Base-by-base conservation (phyloP, 495 filamentous ascomycete genomes). In the Penicillium daleae region DNA sequence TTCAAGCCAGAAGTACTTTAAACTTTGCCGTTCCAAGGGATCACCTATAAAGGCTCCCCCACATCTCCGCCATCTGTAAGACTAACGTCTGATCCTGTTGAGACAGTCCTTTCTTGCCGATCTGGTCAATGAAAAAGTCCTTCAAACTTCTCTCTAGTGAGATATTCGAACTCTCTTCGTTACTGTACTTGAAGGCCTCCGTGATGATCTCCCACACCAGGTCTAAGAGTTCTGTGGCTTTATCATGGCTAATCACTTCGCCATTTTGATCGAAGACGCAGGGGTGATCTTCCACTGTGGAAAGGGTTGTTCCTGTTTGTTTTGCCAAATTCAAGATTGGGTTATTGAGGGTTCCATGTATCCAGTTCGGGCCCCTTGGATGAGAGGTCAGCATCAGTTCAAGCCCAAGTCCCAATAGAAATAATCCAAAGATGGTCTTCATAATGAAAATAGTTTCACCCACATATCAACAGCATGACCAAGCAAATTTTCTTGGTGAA, bases 1-100 rank as follows among this genome's bases (percentile, higher is more conserved):
- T 13, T 51, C 48, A 21, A 51, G 48, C 48, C 48, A 51, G 3
- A 51, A 51, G 24, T 51, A 26, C 27, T 27, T 51, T 8, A 51
- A 13, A 27, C 48, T 51, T 6, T 51, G 48, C 8, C 13, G 6
- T 15, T 26, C 48, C 15, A 26, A 51, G 1, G 21, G 21, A 27
- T 51, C 48, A 7, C 48, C 48, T 27, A 51, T 51, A 13, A 51
- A 51, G 6, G 48, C 48, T 5, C 48, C 48, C 48, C 48, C 48
- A 51, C 48, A 51, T 51, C 48, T 51, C 48, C 15, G 24, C 48
- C 21, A 51, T 51, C 24, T 51, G 48, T n/a, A 51, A 51, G 9
- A 51, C 12, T n/a, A 51, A 31, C 5, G 13, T 27, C 24, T 51
- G 21, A 51, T 51, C 24, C 48, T 51, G 24, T 51, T 12, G 8